Evolutionary conservation across 805 yeast species (phyloP).

Genomic region (Pichia nanzhaoensis): DNA sequence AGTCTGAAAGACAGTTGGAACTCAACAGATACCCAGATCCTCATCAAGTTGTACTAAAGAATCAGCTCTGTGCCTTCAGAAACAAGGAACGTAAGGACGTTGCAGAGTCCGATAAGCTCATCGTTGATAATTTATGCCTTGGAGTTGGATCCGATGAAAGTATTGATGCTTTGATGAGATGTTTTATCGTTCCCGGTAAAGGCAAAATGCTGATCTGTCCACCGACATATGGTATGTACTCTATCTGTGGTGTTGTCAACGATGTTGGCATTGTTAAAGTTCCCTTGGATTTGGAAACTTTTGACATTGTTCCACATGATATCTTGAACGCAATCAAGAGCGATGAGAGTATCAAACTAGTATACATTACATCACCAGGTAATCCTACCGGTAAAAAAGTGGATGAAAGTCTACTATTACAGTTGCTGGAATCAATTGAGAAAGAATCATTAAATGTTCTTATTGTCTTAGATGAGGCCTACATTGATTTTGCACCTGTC

Average conservation of each 20-base stretch:
- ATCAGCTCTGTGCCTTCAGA: slow-evolving; percentile 63
- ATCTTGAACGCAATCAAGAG: slow-evolving; percentile 44
- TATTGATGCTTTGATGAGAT: slow-evolving; percentile 81
- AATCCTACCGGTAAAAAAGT: slow-evolving; percentile 83
- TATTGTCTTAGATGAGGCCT: slow-evolving; percentile 90
- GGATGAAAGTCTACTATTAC: slow-evolving; percentile 40
- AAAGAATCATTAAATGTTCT: slow-evolving; percentile 61
- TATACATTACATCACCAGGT: slow-evolving; percentile 91
- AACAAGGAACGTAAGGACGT: slow-evolving; percentile 36
- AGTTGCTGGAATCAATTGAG: slow-evolving; percentile 34
- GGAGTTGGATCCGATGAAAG: slow-evolving; percentile 98
- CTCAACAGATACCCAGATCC: slow-evolving; percentile 96
- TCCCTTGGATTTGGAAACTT: slow-evolving; percentile 61
- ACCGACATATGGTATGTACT: slow-evolving; percentile 97
- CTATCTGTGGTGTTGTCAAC: slow-evolving; percentile 83
- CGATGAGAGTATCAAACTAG: slow-evolving; percentile 63
- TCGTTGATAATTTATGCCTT: slow-evolving; percentile 67
- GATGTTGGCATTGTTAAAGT: slow-evolving; percentile 75
- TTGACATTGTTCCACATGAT: slow-evolving; percentile 53
- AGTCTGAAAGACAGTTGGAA: slow-evolving; percentile 43
- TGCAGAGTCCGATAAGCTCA: slow-evolving; percentile 12
- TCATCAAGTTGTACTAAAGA: slow-evolving; percentile 74
- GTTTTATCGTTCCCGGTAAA: slow-evolving; percentile 72
- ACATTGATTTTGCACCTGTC: slow-evolving; percentile 70
- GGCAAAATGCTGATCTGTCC: slow-evolving; percentile 85